Conservation (phyloP, 2,329 filamentous ascomycete species). For the Sclerotinia nivalis region DNA sequence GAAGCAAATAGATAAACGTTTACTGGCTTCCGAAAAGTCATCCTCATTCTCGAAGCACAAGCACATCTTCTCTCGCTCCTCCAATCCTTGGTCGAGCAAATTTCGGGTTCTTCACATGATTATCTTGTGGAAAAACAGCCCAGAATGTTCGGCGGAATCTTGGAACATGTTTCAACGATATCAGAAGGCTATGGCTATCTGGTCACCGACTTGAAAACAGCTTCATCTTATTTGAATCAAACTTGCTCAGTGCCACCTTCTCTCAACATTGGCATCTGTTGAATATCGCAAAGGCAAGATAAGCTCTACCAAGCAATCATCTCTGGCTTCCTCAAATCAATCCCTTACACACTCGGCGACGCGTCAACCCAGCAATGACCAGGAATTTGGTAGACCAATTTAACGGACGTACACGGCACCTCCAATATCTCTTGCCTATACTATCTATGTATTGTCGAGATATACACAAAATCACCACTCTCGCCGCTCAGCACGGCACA, state of each 20-base stretch:
- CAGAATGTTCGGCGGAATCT: neutral
- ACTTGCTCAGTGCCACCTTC: constrained; percentile 22
- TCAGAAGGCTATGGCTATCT: neutral
- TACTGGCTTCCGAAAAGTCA: constrained; percentile 22
- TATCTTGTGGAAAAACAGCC: neutral
- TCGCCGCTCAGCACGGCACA: neutral
- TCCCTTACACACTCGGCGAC: constrained; percentile 5
- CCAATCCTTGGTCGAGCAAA: neutral
- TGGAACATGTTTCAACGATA: neutral
- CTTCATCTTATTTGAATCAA: constrained; percentile 25
- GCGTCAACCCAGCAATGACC: neutral
- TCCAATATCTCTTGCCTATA: neutral
- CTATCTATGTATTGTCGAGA: no score
- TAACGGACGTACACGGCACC: neutral
- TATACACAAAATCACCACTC: neutral
- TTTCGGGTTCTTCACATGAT: constrained; percentile 8
- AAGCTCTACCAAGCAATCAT: constrained; percentile 17
- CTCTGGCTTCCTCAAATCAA: constrained; percentile 22
- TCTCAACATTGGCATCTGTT: constrained; percentile 20
- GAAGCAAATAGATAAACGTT: constrained; percentile 16
- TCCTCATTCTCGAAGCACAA: constrained; percentile 27
- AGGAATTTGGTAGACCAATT: neutral
- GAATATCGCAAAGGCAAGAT: constrained; percentile 2
- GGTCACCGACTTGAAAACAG: neutral
- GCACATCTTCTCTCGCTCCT: constrained; percentile 10